A percentile compares a stretch with the other conserved stretches of the same genome.
Evolutionary conservation across 148 eudicot genomes (phyloP).

Genomic region (Simmondsia chinensis): DNA sequence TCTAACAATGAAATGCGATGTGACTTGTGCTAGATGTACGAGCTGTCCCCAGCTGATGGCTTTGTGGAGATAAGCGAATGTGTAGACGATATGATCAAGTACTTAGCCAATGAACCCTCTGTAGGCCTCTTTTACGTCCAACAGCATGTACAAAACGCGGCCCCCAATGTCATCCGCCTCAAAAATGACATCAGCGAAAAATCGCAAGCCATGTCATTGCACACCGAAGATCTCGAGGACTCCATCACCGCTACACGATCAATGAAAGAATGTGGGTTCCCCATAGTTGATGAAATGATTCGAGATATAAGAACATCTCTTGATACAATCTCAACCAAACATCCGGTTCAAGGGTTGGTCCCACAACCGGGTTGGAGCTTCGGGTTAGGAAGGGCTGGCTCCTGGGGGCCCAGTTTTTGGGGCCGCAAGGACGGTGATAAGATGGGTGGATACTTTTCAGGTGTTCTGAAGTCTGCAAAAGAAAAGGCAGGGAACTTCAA

Average conservation of each 20-base stretch:
- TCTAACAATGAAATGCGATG: no score
- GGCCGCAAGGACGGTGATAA: conserved; percentile 26
- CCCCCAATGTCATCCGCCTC: conserved; percentile 62
- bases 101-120: conserved; percentile 86
- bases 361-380: conserved; percentile 30
- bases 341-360: conserved; percentile 50
- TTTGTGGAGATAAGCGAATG: conserved; percentile 71
- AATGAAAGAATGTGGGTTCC: conserved; percentile 83
- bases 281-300: conserved; percentile 71
- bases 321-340: conserved; percentile 43
- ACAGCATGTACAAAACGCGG: conserved; percentile 77
- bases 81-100: conserved; percentile 79
- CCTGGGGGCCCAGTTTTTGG: conserved; percentile 59
- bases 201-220: conserved; percentile 53
- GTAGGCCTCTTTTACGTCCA: conserved; percentile 88
- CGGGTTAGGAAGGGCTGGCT: conserved; percentile 31
- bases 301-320: conserved; percentile 54
- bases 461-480: conserved; percentile 53
- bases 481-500: conserved; percentile 42
- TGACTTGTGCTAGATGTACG: conserved; percentile 47
- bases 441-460: conserved; percentile 36
- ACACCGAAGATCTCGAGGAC: conserved; percentile 81
- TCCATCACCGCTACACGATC: conserved; percentile 55
- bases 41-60: conserved; percentile 73
- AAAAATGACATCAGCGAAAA: conserved; percentile 39